Conservation (phyloP, 495 filamentous ascomycete species). For the Zalerion maritima region DNA sequence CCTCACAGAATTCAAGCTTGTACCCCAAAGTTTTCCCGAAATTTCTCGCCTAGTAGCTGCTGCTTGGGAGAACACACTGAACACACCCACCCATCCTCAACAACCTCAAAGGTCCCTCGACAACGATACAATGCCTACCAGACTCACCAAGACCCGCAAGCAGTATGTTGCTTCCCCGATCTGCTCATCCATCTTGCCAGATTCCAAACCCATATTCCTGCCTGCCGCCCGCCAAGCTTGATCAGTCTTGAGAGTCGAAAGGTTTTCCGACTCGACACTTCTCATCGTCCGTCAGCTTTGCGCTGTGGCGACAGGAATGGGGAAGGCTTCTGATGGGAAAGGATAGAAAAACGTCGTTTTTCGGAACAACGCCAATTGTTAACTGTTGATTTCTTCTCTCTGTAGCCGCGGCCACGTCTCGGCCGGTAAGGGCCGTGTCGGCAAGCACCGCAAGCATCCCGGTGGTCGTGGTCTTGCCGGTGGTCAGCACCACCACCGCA, state of each 20-base stretch:
- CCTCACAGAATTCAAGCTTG: too few species aligned
- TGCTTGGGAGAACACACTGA: too few species aligned
- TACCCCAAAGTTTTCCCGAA: too few species aligned
- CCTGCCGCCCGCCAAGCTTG: conserved; percentile 4
- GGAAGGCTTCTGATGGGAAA: conserved; percentile 8
- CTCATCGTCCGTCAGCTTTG: background rate
- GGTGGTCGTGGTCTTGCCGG: conserved; percentile 93
- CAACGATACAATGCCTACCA: conserved; percentile 58
- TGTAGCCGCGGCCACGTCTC: conserved; percentile 82
- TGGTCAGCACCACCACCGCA: conserved; percentile 92
- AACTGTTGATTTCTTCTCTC: conserved; percentile 13
- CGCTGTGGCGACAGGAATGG: background rate
- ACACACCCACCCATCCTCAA: too few species aligned
- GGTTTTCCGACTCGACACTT: conserved; percentile 1
- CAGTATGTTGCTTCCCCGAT: conserved; percentile 41
- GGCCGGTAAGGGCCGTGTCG: conserved; percentile 82
- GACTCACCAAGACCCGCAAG: conserved; percentile 70
- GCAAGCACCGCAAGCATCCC: conserved; percentile 87
- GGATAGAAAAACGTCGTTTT: conserved; percentile 1
- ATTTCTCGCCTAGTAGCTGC: too few species aligned
- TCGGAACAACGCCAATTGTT: conserved; percentile 9
- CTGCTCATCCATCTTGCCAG: conserved; percentile 6
- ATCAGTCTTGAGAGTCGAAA: conserved; percentile 3
- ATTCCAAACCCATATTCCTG: conserved; percentile 11
- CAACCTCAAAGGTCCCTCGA: too few species aligned